Evolutionary conservation across 345 rosid species (phyloP), one percentile per base, ranked within the genome.

Genomic region (Barbarea vulgaris): DNA sequence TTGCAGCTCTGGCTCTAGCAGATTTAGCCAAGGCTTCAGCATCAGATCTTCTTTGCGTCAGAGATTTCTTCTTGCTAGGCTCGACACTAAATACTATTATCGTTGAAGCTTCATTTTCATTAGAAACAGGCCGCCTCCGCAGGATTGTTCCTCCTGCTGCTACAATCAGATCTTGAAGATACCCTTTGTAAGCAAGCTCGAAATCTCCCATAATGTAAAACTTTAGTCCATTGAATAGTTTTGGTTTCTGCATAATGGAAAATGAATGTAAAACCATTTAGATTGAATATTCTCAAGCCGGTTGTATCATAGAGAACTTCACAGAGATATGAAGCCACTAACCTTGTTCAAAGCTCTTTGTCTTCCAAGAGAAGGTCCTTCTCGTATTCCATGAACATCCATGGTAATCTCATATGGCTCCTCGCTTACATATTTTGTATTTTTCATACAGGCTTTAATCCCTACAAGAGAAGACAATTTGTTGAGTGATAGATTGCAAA

Each of bases 291-390:
- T 50, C 67, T 12, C 14, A 56, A 28, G 24, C n/a, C 13, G 7
- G 12, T 24, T 46, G 66, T 33, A 12, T 14, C 64, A 62, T 3
- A 39, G 22, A 44, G 13, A 67, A 11, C 24, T 46, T 46, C 8
- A 51, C 2, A 64, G 3, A 41, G n/a, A 53, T 14, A 67, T 9
- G 18, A 79, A 70, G 71, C 76, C n/a, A n/a, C n/a, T 41, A 36
- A 90, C 98, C 94, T 83, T 83, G 77, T 89, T 85, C 70, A 81
- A 69, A 65, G 84, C 76, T 77, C 94, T 87, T 51, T 81, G 81
- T 81, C 99, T 85, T 86, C 99, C 99, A 56, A 64, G 77, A 63
- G 48, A 80, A 42, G 99, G 96, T 37, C 97, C 97, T 69, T 85
- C 70, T 69, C 77, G 83, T 56, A 85, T 90, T 66, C 97, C 97